A percentile compares a stretch with the other conserved stretches of the same genome.
phyloP scores from a whole-genome alignment of 1,284 basidiomycete genomes.

The Earliella scabrosa region DNA sequence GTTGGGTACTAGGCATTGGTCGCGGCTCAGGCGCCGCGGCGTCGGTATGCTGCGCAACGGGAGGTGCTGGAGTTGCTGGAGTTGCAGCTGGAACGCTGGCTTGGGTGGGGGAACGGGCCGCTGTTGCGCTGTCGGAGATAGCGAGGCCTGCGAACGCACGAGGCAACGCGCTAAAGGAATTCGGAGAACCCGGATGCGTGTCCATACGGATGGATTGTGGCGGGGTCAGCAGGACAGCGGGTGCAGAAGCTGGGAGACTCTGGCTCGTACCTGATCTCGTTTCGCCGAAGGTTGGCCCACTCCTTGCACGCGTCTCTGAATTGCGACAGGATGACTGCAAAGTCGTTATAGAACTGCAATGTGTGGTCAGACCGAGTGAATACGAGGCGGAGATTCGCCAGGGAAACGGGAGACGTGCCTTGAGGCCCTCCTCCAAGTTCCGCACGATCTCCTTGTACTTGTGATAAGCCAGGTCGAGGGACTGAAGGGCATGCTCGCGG shows the following conservation, averaged over 20 bases:
- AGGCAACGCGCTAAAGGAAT: constrained; percentile 27
- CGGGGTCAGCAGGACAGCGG: not conserved
- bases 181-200: no score
- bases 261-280: constrained; percentile 65
- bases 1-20: no score
- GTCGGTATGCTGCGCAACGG: not conserved
- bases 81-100: not conserved
- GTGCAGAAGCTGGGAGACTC: no score
- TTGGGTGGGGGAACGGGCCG: not conserved
- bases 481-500: constrained; percentile 85
- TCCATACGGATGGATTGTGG: constrained; percentile 1
- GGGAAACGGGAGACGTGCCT: constrained; percentile 47
- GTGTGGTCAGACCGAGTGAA: not conserved
- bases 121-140: constrained; percentile 16
- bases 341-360: constrained; percentile 83
- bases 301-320: constrained; percentile 79
- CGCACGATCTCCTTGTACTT: constrained; percentile 87
- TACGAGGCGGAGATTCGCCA: not conserved
- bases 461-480: constrained; percentile 87
- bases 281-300: constrained; percentile 73
- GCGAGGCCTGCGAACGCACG: constrained; percentile 28
- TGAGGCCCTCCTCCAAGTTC: constrained; percentile 89
- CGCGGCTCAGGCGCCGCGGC: no score
- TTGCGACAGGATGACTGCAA: constrained; percentile 69
- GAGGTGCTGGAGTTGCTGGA: not conserved